These are phyloP conservation scores for Harringtonia aguacate DNA, from an alignment of 2,329 filamentous ascomycete species.

Conservation along the genomic window DNA sequence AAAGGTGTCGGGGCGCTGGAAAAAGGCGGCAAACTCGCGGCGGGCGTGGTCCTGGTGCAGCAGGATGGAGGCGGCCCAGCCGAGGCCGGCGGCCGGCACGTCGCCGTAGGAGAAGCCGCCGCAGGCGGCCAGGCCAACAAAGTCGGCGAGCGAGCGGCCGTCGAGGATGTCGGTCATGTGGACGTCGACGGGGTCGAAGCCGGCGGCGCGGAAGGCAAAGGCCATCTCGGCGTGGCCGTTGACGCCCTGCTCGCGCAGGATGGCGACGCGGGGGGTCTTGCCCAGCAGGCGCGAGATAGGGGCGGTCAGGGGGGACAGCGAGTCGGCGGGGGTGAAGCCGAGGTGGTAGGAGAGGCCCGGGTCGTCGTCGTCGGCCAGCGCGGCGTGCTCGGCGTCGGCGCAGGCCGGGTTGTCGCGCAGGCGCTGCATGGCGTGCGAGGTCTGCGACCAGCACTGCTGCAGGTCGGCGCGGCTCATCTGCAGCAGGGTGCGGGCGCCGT, in stretches of 20 bases:
- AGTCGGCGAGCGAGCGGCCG: slow-evolving; percentile 65
- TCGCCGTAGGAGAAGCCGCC: slow-evolving; percentile 82
- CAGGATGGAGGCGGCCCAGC: slow-evolving; percentile 90
- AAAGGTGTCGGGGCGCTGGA: slow-evolving; percentile 81
- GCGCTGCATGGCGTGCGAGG: slow-evolving; percentile 84
- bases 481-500: slow-evolving; percentile 58
- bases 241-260: slow-evolving; percentile 89
- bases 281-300: slow-evolving; percentile 48
- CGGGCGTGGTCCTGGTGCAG: slow-evolving; percentile 63
- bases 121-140: slow-evolving; percentile 84
- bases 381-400: slow-evolving; percentile 71
- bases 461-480: slow-evolving; percentile 59
- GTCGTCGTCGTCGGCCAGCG: slow-evolving; percentile 63
- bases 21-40: slow-evolving; percentile 73
- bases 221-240: slow-evolving; percentile 98
- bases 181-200: slow-evolving; percentile 84
- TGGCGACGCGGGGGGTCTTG: slow-evolving; percentile 65
- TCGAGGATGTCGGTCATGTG: slow-evolving; percentile 92
- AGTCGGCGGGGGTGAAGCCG: slow-evolving; percentile 69
- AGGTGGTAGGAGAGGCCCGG: slow-evolving; percentile 79
- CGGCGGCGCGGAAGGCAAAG: slow-evolving; percentile 84
- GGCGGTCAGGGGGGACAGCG: slow-evolving; percentile 57
- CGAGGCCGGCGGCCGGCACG: slow-evolving; percentile 86
- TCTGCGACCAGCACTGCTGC: slow-evolving; percentile 81
- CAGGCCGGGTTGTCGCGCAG: slow-evolving; percentile 80